Conservation (phyloP, 192 early-diverging fungal species). For the Diversispora epigaea region DNA sequence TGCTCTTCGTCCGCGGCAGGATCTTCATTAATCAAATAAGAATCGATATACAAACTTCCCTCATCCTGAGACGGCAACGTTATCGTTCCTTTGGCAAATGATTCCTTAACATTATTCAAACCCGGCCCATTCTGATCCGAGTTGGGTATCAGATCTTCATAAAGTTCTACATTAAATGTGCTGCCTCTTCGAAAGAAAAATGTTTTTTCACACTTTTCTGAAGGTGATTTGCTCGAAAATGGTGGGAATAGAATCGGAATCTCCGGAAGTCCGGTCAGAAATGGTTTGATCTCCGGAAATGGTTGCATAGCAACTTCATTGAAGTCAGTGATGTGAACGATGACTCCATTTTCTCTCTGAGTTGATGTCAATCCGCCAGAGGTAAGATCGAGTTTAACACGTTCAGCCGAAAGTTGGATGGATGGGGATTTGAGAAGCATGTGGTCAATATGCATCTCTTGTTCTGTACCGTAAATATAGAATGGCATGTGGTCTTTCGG, state of each 20-base stretch:
- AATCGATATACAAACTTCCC: too few relatives aligned
- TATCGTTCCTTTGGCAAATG: too few relatives aligned
- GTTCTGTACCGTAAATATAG: constrained; percentile 7
- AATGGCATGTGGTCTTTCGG: background rate
- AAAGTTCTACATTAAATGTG: background rate
- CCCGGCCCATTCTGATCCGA: background rate
- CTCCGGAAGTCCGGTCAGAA: too few relatives aligned
- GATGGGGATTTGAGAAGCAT: constrained; percentile 6
- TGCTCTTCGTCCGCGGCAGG: too few relatives aligned
- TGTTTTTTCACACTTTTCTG: background rate
- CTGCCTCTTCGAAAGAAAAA: background rate
- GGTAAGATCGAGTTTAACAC: background rate
- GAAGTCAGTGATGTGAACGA: background rate
- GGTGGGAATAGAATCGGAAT: too few relatives aligned
- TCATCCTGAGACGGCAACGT: too few relatives aligned
- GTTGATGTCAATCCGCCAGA: background rate
- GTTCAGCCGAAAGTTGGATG: background rate
- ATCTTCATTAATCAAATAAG: too few relatives aligned
- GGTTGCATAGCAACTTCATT: background rate
- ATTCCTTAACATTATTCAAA: background rate
- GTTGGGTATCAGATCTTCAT: background rate
- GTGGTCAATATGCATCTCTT: constrained; percentile 1
- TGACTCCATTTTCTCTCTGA: background rate
- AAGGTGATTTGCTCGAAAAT: too few relatives aligned
- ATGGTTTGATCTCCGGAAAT: background rate